phyloP scores from a whole-genome alignment of 106 monocot genomes.

The Amphibolis antarctica region DNA sequence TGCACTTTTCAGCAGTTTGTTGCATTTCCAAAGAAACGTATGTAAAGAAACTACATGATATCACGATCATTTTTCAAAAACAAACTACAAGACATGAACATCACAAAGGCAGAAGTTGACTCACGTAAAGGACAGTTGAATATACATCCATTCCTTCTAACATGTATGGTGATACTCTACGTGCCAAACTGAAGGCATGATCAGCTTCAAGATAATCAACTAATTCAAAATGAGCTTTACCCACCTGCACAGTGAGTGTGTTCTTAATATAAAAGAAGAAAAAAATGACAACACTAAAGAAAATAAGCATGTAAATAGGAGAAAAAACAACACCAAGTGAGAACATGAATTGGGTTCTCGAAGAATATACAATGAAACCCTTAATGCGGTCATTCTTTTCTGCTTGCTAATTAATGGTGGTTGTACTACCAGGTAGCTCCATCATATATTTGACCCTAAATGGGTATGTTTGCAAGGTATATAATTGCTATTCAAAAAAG shows the following conservation, averaged over 20 bases:
- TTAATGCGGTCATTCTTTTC: too few relatives aligned
- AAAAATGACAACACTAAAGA: too few relatives aligned
- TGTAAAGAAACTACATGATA: background rate
- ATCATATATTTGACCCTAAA: too few relatives aligned
- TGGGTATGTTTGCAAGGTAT: too few relatives aligned
- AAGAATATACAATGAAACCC: too few relatives aligned
- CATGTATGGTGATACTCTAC: slow-evolving; percentile 57
- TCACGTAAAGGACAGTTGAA: slow-evolving; percentile 90
- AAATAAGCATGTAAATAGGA: too few relatives aligned
- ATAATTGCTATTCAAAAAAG: too few relatives aligned
- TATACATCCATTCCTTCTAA: slow-evolving; percentile 97
- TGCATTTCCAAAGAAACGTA: background rate
- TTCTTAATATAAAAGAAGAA: background rate
- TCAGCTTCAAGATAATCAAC: slow-evolving; percentile 88
- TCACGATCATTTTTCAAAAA: too few relatives aligned
- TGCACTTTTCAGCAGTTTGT: background rate
- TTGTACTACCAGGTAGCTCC: too few relatives aligned
- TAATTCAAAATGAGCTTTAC: slow-evolving; percentile 85
- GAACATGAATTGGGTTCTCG: too few relatives aligned
- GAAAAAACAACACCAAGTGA: too few relatives aligned
- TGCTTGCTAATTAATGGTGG: too few relatives aligned
- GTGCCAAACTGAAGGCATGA: slow-evolving; percentile 69
- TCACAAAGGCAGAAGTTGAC: background rate
- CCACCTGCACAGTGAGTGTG: slow-evolving; percentile 47
- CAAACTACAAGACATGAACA: background rate